Base-by-base conservation (phyloP, 768 basidiomycete genomes). In the Lentinula boryana region DNA sequence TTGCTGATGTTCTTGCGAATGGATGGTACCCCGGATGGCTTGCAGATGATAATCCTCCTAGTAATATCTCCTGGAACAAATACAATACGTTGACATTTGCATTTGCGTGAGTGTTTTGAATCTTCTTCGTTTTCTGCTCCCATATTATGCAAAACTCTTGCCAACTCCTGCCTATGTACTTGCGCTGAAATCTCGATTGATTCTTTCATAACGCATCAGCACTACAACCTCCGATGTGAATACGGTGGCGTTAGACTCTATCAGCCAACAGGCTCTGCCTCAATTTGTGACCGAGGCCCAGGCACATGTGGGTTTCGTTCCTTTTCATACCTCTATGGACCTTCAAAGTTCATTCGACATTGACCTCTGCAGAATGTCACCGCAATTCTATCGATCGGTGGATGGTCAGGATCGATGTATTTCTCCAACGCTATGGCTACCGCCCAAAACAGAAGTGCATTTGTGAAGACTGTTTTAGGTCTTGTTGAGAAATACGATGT, bases 21-120 rank as follows among this genome's bases (percentile, higher is more conserved):
- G 78, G 79, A 1, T 87, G 84, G 83, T 84, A 80, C 64, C 75
- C 85, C 16, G 78, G 76, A n/a, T 85, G 82, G 82, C 72, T 79
- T 57, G 72, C 71, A 5, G 58, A 63, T 27, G 64, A 74, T 53
- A 73, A 78, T 63, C 68, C 82, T 12, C 75, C 81, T 3, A 66
- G 66, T 43, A 68, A 73, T 12, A 74, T 87, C 60, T 76, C 80
- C 23, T 87, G 84, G 85, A 61, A 69, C 33, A 84, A 83, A 66
- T 86, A 84, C 65, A 81, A 74, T 49, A 70, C 73, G 27, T 53
- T 80, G 69, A 79, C 77, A 3, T 80, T 78, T 66, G 75, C 80
- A 6, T 81, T 81, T 63, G 80, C 75, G 86, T 80, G 38, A 63
- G 78, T 61, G n/a, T 36, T 16, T 18, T 35, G 55, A 15, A 10